Percentiles rank a stretch among this genome's conserved stretches.
Evolutionary conservation across 2,329 filamentous ascomycete species (phyloP).

Genomic region (Fusarium albidum): DNA sequence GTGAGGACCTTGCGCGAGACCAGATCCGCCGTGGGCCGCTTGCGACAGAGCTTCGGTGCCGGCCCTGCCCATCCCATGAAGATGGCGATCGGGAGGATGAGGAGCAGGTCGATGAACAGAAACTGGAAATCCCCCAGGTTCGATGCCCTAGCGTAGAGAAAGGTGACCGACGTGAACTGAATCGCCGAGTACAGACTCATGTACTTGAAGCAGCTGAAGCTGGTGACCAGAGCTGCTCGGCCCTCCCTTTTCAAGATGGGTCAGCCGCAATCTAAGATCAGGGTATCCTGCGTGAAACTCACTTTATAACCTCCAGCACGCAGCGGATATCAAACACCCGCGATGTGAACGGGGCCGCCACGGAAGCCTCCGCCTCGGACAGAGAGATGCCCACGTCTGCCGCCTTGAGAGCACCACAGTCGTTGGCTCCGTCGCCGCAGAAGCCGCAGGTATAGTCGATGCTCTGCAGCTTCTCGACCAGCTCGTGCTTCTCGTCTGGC

Average conservation of each 20-base stretch:
- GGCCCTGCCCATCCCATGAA: slow-evolving; percentile 99
- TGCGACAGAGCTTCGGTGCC: slow-evolving; percentile 77
- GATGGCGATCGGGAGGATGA: slow-evolving; percentile 95
- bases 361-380: slow-evolving; percentile 95
- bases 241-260: slow-evolving; percentile 73
- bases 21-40: slow-evolving; percentile 89
- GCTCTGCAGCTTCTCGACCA: slow-evolving; percentile 95
- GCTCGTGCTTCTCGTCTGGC: slow-evolving; percentile 96
- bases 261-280: slow-evolving; percentile 29
- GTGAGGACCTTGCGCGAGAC: slow-evolving; percentile 92
- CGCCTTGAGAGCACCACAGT: slow-evolving; percentile 95
- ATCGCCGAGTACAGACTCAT: slow-evolving; percentile 99
- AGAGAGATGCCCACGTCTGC: slow-evolving; percentile 97
- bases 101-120: slow-evolving; percentile 89
- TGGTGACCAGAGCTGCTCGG: slow-evolving; percentile 93
- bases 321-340: slow-evolving; percentile 96
- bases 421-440: slow-evolving; percentile 96
- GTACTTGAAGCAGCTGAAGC: slow-evolving; percentile 99
- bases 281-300: slow-evolving; percentile 34
- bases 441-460: slow-evolving; percentile 96
- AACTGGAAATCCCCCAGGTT: slow-evolving; percentile 99
- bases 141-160: slow-evolving; percentile 90
- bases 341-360: slow-evolving; percentile 97
- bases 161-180: slow-evolving; percentile 96
- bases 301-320: slow-evolving; percentile 89